Evolutionary conservation across 2,329 filamentous ascomycete genomes (phyloP), one percentile per base, ranked within the genome.

Genomic region (Colletotrichum sp.): DNA sequence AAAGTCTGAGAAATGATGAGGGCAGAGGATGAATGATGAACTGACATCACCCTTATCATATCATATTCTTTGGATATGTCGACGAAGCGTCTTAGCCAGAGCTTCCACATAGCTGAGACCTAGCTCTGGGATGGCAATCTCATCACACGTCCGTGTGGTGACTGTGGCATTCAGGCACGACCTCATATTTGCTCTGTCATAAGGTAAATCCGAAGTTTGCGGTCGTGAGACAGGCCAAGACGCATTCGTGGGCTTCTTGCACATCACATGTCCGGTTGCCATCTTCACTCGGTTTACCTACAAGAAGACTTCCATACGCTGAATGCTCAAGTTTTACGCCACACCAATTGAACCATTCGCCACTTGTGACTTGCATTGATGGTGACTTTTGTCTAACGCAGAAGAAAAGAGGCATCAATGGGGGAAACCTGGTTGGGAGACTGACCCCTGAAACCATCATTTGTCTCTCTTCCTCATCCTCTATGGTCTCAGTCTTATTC

Each of bases 241-340:
- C 0, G 43, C 0, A 21, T 48, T 21, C 3, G 43, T 3, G 0
- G 9, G n/a, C 1, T 48, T 1, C n/a, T 48, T 48, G 18, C n/a
- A n/a, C 43, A 0, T 48, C 43, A 1, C 10, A 12, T 7, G 1
- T 48, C 5, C 43, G 10, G 18, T 48, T 1, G n/a, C 43, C 0
- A 12, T 48, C 18, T 48, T 48, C 0, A 9, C 18, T 9, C 4
- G 3, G 5, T 3, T 21, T 6, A 12, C 18, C 18, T 21, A 12
- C 12, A 48, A 12, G 3, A 48, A 48, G 10, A 21, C 5, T 7
- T 48, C 43, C 0, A 48, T 21, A n/a, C 3, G 0, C 3, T 48
- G 9, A 48, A 48, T 7, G n/a, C 4, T 48, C 10, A 48, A 2
- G 0, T 1, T 3, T 48, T 1, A 21, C 18, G 43, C 43, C 18